These are phyloP conservation scores for Melastoma malabathricum DNA, from an alignment of 345 rosid genomes.

Conservation along the genomic window DNA sequence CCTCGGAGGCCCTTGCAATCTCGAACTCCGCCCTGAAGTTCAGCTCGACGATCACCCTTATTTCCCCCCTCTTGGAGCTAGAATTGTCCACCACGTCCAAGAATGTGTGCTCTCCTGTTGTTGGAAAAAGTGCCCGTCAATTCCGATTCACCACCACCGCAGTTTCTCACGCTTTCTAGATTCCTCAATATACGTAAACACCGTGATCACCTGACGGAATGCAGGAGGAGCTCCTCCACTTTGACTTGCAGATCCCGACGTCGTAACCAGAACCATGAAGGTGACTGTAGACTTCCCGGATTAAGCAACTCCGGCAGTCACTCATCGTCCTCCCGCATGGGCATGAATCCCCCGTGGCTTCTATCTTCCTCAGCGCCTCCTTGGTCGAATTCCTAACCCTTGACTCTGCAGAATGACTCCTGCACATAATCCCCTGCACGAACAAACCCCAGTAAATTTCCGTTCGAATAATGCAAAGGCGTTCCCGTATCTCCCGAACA, in stretches of 20 bases:
- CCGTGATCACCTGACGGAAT: conserved; percentile 46
- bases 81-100: conserved; percentile 50
- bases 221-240: conserved; percentile 52
- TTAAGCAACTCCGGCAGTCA: conserved; percentile 50
- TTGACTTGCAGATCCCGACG: conserved; percentile 50
- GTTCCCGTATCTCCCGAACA: too few relatives aligned
- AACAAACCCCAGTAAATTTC: neutral
- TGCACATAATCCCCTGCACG: conserved; percentile 41
- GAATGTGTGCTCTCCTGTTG: conserved; percentile 34
- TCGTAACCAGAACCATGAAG: conserved; percentile 46
- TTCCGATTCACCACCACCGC: neutral
- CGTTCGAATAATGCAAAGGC: neutral
- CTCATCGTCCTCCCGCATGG: conserved; percentile 32
- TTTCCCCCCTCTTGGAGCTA: conserved; percentile 28
- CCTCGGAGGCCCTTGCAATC: conserved; percentile 61
- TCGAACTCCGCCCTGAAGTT: conserved; percentile 67
- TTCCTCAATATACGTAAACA: too few relatives aligned
- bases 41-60: conserved; percentile 52
- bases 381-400: conserved; percentile 49
- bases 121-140: neutral
- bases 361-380: conserved; percentile 33
- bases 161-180: too few relatives aligned
- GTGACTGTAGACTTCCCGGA: conserved; percentile 28
- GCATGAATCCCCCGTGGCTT: conserved; percentile 20
- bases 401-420: conserved; percentile 47